Evolutionary conservation across 345 rosid genomes (phyloP).

Genomic region (Anastatica hierochuntica): DNA sequence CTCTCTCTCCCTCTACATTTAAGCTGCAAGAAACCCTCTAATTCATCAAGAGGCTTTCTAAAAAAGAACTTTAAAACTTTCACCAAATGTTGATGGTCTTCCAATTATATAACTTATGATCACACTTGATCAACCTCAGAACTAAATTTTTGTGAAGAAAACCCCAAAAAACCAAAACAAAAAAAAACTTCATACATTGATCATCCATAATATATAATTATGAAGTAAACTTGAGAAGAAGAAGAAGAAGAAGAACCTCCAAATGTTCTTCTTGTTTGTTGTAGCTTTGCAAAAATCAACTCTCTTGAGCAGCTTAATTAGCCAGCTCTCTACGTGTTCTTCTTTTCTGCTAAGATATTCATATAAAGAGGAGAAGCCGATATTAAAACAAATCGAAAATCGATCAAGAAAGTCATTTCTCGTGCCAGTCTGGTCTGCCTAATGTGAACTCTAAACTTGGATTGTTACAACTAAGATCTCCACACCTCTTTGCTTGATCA

Average conservation of each 20-base stretch:
- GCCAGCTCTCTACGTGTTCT: constrained; percentile 2
- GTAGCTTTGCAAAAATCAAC: constrained; percentile 13
- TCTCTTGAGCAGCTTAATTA: not conserved
- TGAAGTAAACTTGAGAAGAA: constrained; percentile 11
- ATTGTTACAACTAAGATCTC: constrained; percentile 31
- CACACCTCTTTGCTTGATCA: constrained; percentile 24
- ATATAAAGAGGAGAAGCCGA: not conserved
- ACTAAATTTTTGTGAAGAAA: too few species aligned
- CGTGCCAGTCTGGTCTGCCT: constrained; percentile 71
- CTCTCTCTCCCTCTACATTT: too few species aligned
- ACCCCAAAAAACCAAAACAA: not conserved
- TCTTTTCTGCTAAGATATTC: not conserved
- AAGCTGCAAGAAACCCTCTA: constrained; percentile 14
- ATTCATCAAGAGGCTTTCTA: constrained; percentile 10
- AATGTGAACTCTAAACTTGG: constrained; percentile 69
- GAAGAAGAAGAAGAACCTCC: not conserved
- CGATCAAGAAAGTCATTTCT: constrained; percentile 23
- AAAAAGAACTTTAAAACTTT: not conserved
- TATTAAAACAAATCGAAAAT: not conserved
- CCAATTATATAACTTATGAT: constrained; percentile 11
- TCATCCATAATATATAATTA: not conserved
- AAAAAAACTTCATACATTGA: constrained; percentile 15
- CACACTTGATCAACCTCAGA: constrained; percentile 10
- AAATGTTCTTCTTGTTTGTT: not conserved
- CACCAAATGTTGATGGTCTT: constrained; percentile 16